Evolutionary conservation across 1,284 basidiomycete species (phyloP).

Genomic region (Clitocybe nebularis): DNA sequence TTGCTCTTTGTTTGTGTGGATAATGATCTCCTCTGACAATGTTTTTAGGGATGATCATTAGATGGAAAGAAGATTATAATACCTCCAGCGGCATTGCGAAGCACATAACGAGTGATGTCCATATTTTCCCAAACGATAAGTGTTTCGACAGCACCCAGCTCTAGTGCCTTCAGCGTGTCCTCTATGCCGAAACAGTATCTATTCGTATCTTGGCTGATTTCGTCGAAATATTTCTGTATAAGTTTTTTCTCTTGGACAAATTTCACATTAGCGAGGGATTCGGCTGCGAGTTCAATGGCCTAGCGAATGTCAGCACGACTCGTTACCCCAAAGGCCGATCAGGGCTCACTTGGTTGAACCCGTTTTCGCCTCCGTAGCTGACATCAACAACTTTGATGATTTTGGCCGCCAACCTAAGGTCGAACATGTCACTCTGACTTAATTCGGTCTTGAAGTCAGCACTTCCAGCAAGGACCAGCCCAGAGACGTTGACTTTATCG

Average conservation of each 20-base stretch:
- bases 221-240: constrained; percentile 98
- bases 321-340: neutral
- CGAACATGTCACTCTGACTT: constrained; percentile 95
- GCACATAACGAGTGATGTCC: constrained; percentile 80
- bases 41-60: neutral
- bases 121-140: constrained; percentile 98
- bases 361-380: constrained; percentile 98
- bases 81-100: constrained; percentile 91
- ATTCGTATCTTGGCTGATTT: constrained; percentile 97
- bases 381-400: constrained; percentile 98
- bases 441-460: constrained; percentile 99
- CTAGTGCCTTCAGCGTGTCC: constrained; percentile 95
- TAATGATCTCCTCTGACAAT: constrained; percentile 77
- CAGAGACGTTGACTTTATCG: constrained; percentile 98
- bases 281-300: constrained; percentile 96
- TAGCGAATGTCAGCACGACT: constrained; percentile 28
- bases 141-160: constrained; percentile 96
- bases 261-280: constrained; percentile 97
- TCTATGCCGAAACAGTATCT: constrained; percentile 98
- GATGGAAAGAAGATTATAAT: constrained; percentile 9
- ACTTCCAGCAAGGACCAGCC: constrained; percentile 95
- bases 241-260: constrained; percentile 99
- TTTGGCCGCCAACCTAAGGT: constrained; percentile 83
- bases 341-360: constrained; percentile 87
- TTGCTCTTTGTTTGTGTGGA: constrained; percentile 78